Evolutionary conservation across 352 stramenopile species (phyloP), one percentile per base, ranked within the genome.

Genomic region (Saprolegnia parasitica): DNA sequence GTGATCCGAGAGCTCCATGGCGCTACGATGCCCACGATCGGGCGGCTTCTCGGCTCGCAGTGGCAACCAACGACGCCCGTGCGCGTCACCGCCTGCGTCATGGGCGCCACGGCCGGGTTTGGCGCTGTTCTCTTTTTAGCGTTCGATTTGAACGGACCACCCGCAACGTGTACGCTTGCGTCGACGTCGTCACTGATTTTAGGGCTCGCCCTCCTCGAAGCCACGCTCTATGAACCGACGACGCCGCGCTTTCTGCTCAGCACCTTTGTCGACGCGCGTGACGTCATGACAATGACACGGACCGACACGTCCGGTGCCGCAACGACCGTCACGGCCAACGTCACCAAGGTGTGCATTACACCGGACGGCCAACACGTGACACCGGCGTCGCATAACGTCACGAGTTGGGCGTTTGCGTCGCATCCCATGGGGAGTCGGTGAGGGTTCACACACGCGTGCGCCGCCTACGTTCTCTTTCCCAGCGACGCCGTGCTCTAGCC

Each of bases 271-370:
- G 39, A 46, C 39, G 15, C 39, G 39, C 8, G 8, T 15, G 8
- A 46, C 39, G 8, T 15, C 39, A 15, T 15, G 39, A 8, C 15
- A 8, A 15, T 8, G 8, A 15, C 39, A 8, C 39, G 39, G 8
- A 15, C 15, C 39, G 39, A 46, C 39, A 46, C 39, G 39, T 16
- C 15, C 39, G 39, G 39, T 15, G 15, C 39, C 15, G 39, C 15
- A 15, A 16, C 39, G 39, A 46, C 15, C 39, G 39, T 46, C 39
- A 15, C 39, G 8, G 39, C 39, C 8, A 46, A 15, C n/a, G 26
- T 63, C 9, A 63, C 55, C 26, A 63, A 63, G n/a, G 32, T 24
- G 5, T 47, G 42, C 26, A 24, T 63, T 5, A 18, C 39, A 46
- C 39, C 55, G 9, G 26, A 42, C 15, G 23, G 4, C 9, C 21